Percentiles rank a stretch among this genome's conserved stretches.
These are phyloP conservation scores for Fusarium liriodendri DNA, from an alignment of 2,329 filamentous ascomycete genomes.

Conservation along the genomic window DNA sequence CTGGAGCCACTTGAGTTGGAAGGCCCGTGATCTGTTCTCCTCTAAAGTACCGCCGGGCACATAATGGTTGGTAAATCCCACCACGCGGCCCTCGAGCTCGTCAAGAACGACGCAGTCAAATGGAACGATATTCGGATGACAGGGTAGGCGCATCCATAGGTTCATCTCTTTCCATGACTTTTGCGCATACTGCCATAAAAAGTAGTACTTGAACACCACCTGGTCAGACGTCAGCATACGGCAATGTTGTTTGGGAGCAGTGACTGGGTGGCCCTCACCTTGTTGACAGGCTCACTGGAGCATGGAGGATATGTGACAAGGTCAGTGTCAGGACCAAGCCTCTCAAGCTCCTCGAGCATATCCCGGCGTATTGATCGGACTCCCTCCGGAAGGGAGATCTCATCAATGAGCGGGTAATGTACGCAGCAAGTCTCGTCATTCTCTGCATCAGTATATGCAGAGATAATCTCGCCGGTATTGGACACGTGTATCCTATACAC, in stretches of 20 bases:
- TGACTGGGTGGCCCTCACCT: slow-evolving; percentile 8
- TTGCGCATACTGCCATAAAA: slow-evolving; percentile 32
- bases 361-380: slow-evolving; percentile 34
- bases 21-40: slow-evolving; percentile 44
- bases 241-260: background rate
- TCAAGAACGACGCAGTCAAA: slow-evolving; percentile 50
- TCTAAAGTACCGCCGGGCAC: slow-evolving; percentile 47
- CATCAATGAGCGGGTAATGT: slow-evolving; percentile 41
- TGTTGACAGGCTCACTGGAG: slow-evolving; percentile 1
- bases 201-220: slow-evolving; percentile 50
- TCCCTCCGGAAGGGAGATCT: slow-evolving; percentile 25
- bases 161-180: slow-evolving; percentile 50
- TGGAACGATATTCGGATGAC: slow-evolving; percentile 47
- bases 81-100: slow-evolving; percentile 43
- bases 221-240: background rate
- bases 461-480: slow-evolving; percentile 36
- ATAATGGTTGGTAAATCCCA: slow-evolving; percentile 51
- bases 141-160: slow-evolving; percentile 48
- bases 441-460: slow-evolving; percentile 35
- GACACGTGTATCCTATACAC: slow-evolving; percentile 41
- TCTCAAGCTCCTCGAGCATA: slow-evolving; percentile 43
- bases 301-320: slow-evolving; percentile 40
- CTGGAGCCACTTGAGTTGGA: slow-evolving; percentile 50
- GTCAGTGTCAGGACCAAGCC: slow-evolving; percentile 43
- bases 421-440: slow-evolving; percentile 43